phyloP scores from a whole-genome alignment of 345 rosid genomes.

The Euclidium syriacum region DNA sequence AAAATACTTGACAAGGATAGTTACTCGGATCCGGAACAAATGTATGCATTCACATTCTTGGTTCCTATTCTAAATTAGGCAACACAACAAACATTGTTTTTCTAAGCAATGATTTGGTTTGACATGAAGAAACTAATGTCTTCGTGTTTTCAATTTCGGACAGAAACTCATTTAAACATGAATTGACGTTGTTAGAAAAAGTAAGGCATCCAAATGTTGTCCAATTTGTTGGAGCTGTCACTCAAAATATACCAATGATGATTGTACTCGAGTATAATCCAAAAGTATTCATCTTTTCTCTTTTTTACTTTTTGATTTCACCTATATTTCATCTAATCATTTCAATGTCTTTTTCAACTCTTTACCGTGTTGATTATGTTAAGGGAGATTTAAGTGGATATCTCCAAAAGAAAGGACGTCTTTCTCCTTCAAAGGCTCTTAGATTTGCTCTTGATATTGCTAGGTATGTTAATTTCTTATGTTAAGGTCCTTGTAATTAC shows the following conservation, averaged over 20 bases:
- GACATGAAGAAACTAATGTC: background rate
- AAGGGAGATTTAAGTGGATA: constrained; percentile 82
- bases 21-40: constrained; percentile 59
- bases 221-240: constrained; percentile 97
- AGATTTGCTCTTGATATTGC: constrained; percentile 91
- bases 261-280: constrained; percentile 81
- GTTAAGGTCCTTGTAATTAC: background rate
- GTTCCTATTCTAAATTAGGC: background rate
- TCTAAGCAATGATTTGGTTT: background rate
- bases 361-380: background rate
- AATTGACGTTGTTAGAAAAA: constrained; percentile 73
- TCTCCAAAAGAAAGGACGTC: constrained; percentile 81
- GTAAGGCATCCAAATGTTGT: constrained; percentile 93
- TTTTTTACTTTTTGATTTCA: constrained; percentile 4
- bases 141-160: constrained; percentile 4
- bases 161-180: constrained; percentile 83
- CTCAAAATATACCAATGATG: constrained; percentile 95
- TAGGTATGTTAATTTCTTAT: constrained; percentile 42
- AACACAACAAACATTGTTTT: background rate
- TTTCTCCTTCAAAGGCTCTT: constrained; percentile 68
- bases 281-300: constrained; percentile 48
- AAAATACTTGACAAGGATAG: constrained; percentile 82
- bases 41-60: constrained; percentile 36
- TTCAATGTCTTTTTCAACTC: background rate
- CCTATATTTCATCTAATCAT: background rate